A percentile compares a stretch with the other conserved stretches of the same genome.
These are phyloP conservation scores for Trichoderma pleuroti DNA, from an alignment of 2,329 filamentous ascomycete genomes.

Conservation along the genomic window DNA sequence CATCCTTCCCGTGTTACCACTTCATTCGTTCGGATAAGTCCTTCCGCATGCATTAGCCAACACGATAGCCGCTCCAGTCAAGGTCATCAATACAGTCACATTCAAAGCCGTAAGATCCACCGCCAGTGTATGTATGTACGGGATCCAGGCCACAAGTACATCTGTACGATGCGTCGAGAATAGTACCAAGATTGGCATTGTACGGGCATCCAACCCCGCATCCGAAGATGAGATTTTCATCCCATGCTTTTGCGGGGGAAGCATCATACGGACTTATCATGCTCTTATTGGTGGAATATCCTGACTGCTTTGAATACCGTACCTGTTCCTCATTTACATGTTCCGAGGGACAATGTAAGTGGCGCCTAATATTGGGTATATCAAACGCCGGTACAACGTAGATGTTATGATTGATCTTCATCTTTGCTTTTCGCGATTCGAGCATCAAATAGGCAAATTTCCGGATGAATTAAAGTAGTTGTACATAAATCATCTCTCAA, in stretches of 20 bases:
- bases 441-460: not conserved
- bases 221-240: not conserved
- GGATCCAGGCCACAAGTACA: not conserved
- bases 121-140: not conserved
- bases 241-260: not conserved
- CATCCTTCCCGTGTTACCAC: not conserved
- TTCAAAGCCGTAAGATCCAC: not conserved
- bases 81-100: not conserved
- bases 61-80: slow-evolving; percentile 4
- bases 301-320: not conserved
- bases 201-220: not conserved
- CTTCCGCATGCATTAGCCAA: not conserved
- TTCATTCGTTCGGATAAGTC: not conserved
- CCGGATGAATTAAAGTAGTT: not conserved
- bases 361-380: not conserved
- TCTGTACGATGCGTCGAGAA: not conserved
- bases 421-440: not conserved
- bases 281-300: not conserved
- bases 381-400: not conserved
- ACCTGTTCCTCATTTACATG: not conserved
- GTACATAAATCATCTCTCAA: not conserved
- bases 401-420: not conserved
- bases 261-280: not conserved
- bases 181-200: not conserved
- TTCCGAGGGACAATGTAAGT: not conserved